A percentile compares a stretch with the other conserved stretches of the same genome.
Conservation (phyloP, 495 filamentous ascomycete genomes). For the Xylaria longipes region DNA sequence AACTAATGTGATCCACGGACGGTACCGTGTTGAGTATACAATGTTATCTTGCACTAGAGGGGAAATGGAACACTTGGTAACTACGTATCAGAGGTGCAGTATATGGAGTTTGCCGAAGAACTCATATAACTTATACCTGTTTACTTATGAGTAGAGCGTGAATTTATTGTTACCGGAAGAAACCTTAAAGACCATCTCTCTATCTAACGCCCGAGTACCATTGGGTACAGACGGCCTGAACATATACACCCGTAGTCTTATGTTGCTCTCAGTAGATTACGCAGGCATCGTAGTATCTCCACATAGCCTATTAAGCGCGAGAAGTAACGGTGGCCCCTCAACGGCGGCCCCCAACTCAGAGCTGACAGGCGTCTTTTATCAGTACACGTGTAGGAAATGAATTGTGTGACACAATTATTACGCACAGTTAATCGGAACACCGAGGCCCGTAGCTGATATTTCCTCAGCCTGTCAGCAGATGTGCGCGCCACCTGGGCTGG, state of each 20-base stretch:
- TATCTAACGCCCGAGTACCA: background rate
- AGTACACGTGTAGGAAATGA: background rate
- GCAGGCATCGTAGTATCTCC: no score
- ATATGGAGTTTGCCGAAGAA: no score
- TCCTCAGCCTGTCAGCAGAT: background rate
- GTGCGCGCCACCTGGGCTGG: background rate
- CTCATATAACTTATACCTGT: no score
- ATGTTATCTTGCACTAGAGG: background rate
- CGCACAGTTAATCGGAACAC: background rate
- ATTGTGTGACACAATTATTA: background rate
- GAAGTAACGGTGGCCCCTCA: background rate
- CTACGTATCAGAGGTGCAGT: no score
- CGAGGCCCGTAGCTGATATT: background rate
- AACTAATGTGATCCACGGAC: no score
- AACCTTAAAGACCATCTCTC: background rate
- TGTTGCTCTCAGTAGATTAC: background rate
- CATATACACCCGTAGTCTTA: background rate
- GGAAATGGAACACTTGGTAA: background rate
- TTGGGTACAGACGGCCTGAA: background rate
- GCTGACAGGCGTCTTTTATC: background rate
- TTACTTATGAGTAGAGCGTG: background rate
- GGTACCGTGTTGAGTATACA: no score
- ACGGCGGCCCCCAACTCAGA: background rate
- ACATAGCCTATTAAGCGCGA: background rate
- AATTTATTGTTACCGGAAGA: background rate